phyloP scores from a whole-genome alignment of 2,329 filamentous ascomycete species.

The Paraphaeosphaeria minitans region DNA sequence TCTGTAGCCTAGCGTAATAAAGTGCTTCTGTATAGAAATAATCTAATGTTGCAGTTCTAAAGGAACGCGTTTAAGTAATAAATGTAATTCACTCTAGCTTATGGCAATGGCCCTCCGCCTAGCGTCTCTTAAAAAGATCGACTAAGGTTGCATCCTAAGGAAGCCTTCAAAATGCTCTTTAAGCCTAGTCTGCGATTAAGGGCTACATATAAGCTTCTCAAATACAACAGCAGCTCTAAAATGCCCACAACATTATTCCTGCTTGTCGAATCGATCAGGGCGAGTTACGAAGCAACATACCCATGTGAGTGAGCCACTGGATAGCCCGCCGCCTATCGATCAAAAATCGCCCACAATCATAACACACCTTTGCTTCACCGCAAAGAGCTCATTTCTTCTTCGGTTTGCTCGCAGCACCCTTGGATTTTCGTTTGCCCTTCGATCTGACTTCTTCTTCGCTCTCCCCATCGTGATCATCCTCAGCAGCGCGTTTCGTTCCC shows the following conservation, averaged over 20 bases:
- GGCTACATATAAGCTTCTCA: not conserved
- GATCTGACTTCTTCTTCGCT: conserved; percentile 57
- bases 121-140: not conserved
- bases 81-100: not conserved
- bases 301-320: not conserved
- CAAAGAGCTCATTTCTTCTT: conserved; percentile 26
- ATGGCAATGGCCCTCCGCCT: not conserved
- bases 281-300: not conserved
- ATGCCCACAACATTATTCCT: not conserved
- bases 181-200: not conserved
- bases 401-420: conserved; percentile 41
- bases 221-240: not conserved
- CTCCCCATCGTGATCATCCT: conserved; percentile 38
- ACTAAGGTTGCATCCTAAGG: not conserved
- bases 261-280: not conserved
- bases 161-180: not conserved
- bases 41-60: no score
- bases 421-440: conserved; percentile 54
- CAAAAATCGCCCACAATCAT: not conserved
- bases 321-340: not conserved
- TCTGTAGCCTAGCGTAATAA: no score
- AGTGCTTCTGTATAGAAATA: no score
- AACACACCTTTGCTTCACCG: not conserved
- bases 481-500: conserved; percentile 47
- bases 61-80: no score